Evolutionary conservation across 345 rosid genomes (phyloP).

Genomic region (Citrus trifoliata): DNA sequence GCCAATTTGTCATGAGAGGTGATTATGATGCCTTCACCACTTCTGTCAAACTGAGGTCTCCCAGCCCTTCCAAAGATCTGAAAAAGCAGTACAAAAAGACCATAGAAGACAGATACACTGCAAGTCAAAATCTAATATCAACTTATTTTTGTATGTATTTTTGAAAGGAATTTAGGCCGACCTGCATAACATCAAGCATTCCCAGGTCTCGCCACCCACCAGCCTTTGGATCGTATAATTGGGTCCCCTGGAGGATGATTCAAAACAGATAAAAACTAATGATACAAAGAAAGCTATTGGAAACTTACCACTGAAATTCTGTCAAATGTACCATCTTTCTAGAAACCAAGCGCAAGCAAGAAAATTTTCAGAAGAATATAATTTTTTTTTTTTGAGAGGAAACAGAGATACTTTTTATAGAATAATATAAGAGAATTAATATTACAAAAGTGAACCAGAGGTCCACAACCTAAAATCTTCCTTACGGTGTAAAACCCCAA

Average conservation of each 20-base stretch:
- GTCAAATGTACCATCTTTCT: not conserved
- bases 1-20: slow-evolving; percentile 95
- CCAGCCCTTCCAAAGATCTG: slow-evolving; percentile 99
- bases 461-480: too few relatives aligned
- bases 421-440: too few relatives aligned
- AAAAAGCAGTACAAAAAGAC: slow-evolving; percentile 16
- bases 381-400: too few relatives aligned
- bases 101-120: not conserved
- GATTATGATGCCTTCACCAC: slow-evolving; percentile 98
- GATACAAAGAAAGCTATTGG: slow-evolving; percentile 1
- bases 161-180: slow-evolving; percentile 15
- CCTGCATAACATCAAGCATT: slow-evolving; percentile 99
- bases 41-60: slow-evolving; percentile 98
- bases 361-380: not conserved
- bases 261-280: slow-evolving; percentile 19
- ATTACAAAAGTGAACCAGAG: too few relatives aligned
- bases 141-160: not conserved
- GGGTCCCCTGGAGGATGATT: slow-evolving; percentile 71
- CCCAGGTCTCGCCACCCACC: slow-evolving; percentile 99
- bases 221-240: slow-evolving; percentile 94
- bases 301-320: not conserved
- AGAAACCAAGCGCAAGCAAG: slow-evolving; percentile 1
- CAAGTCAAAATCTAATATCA: not conserved
- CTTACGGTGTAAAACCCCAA: too few relatives aligned
- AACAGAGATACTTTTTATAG: too few relatives aligned